phyloP scores from a whole-genome alignment of 331 rosid genomes.

The Telfairia occidentalis region DNA sequence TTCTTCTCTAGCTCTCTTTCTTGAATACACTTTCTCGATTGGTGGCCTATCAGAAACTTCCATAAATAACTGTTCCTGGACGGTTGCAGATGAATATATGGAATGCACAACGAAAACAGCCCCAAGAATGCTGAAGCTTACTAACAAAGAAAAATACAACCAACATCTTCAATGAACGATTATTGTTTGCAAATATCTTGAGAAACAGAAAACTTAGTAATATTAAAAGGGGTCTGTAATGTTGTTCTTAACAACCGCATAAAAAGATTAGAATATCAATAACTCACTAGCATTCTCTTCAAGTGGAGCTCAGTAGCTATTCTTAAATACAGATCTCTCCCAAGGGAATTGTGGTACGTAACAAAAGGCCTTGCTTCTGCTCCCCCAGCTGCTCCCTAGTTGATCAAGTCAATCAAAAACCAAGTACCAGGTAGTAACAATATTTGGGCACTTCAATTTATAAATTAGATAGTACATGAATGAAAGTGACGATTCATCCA shows the following conservation, averaged over 20 bases:
- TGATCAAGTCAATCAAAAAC: constrained; percentile 29
- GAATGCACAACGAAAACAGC: not conserved
- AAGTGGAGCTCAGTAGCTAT: constrained; percentile 95
- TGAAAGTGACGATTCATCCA: not conserved
- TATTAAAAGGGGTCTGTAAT: not conserved
- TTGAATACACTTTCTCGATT: too few relatives aligned
- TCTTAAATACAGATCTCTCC: constrained; percentile 87
- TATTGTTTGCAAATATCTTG: not conserved
- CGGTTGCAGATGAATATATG: not conserved
- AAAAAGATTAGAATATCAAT: constrained; percentile 5
- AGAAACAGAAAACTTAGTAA: not conserved
- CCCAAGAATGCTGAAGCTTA: not conserved
- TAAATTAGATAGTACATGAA: not conserved
- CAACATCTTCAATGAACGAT: not conserved
- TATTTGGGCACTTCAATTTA: constrained; percentile 1
- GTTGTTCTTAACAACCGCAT: not conserved
- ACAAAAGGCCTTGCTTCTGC: constrained; percentile 98
- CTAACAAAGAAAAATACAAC: not conserved
- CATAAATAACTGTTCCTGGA: not conserved
- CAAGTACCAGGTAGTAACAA: constrained; percentile 12
- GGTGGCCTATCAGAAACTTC: too few relatives aligned
- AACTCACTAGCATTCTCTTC: constrained; percentile 93
- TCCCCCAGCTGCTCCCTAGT: constrained; percentile 96
- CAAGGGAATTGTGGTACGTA: constrained; percentile 84
- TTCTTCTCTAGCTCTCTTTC: too few relatives aligned